Percentiles rank a stretch among this genome's conserved stretches.
Conservation (phyloP, 108 stramenopile genomes). For the Phaeodactylum tricornutum region DNA sequence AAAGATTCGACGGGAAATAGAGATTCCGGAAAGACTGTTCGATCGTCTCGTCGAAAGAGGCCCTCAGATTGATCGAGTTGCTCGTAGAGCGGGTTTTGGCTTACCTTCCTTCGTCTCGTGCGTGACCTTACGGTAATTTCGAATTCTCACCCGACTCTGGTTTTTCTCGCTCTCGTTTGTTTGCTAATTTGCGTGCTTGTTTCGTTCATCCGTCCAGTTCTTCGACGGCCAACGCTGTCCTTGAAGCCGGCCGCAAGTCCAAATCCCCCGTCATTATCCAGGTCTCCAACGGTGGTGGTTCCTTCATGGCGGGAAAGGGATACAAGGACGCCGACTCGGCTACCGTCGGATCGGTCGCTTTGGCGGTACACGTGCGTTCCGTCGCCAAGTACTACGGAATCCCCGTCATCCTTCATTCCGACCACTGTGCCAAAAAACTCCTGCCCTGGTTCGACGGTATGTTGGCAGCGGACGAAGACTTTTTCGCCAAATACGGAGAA, state of each 20-base stretch:
- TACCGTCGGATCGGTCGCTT: constrained; percentile 85
- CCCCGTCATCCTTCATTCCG: constrained; percentile 93
- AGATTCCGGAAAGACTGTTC: too few species aligned
- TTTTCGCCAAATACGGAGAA: constrained; percentile 81
- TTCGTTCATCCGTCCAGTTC: constrained; percentile 43
- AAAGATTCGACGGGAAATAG: too few species aligned
- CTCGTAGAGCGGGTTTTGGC: too few species aligned
- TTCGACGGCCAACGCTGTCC: constrained; percentile 78
- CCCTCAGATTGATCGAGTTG: too few species aligned
- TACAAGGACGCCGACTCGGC: constrained; percentile 76
- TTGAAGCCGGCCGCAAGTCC: constrained; percentile 85
- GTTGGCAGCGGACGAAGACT: constrained; percentile 90
- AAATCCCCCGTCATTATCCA: constrained; percentile 91
- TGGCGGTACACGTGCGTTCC: constrained; percentile 91
- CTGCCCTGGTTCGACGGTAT: constrained; percentile 92
- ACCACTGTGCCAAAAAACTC: constrained; percentile 93
- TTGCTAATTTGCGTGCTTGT: too few species aligned
- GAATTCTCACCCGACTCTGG: too few species aligned
- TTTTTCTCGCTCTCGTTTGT: too few species aligned
- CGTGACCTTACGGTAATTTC: too few species aligned
- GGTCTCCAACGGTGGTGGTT: constrained; percentile 84
- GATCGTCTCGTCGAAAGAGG: too few species aligned
- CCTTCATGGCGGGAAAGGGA: constrained; percentile 85
- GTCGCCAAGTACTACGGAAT: constrained; percentile 94
- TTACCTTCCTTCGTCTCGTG: too few species aligned